phyloP scores from a whole-genome alignment of 352 stramenopile species.

The Phytopythium litorale region DNA sequence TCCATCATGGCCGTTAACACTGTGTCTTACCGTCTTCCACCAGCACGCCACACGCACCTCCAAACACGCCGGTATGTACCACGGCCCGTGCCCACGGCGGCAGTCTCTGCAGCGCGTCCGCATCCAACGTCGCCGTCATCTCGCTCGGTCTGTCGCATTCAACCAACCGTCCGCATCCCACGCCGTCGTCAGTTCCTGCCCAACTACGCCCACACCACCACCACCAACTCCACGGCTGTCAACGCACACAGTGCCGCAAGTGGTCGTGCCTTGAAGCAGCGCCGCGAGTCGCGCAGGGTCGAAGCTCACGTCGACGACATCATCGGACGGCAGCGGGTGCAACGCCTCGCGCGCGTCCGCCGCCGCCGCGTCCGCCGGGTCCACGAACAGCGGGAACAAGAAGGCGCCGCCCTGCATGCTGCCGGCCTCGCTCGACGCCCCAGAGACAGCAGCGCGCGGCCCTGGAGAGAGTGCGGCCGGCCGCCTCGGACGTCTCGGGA shows the following conservation, averaged over 20 bases:
- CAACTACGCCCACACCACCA: not conserved
- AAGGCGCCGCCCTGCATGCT: slow-evolving; percentile 53
- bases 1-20: not conserved
- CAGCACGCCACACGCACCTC: not conserved
- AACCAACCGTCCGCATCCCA: not conserved
- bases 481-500: not conserved
- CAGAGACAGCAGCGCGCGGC: not conserved
- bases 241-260: slow-evolving; percentile 36
- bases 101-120: slow-evolving; percentile 32
- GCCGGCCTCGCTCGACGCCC: not conserved
- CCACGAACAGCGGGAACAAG: slow-evolving; percentile 48
- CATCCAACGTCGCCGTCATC: slow-evolving; percentile 21
- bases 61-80: slow-evolving; percentile 28
- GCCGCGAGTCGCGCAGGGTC: slow-evolving; percentile 34
- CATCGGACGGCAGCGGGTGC: slow-evolving; percentile 13
- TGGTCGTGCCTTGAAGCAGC: slow-evolving; percentile 32
- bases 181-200: not conserved
- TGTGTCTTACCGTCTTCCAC: too few relatives aligned
- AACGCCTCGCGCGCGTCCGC: slow-evolving; percentile 18
- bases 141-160: slow-evolving; percentile 1
- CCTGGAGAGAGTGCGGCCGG: not conserved
- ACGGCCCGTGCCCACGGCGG: slow-evolving; percentile 57
- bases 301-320: slow-evolving; percentile 7
- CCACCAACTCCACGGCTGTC: not conserved
- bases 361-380: slow-evolving; percentile 21